Evolutionary conservation across 768 basidiomycete species (phyloP).

Genomic region (Suillus brevipes): DNA sequence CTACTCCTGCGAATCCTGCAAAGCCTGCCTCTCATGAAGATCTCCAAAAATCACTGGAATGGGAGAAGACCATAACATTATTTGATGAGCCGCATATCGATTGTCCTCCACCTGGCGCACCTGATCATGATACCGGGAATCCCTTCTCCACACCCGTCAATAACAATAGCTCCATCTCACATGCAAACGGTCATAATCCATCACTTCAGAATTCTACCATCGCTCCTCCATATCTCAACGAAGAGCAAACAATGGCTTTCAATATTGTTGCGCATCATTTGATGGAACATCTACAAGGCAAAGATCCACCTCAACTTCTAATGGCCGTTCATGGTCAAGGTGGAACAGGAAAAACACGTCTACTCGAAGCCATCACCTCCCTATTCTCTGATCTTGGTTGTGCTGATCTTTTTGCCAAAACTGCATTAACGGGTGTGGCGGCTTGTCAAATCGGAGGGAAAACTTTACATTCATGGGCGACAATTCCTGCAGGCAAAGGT

Average conservation of each 20-base stretch:
- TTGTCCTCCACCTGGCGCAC: too few species aligned
- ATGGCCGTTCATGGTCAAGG: conserved; percentile 44
- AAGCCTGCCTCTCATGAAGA: too few species aligned
- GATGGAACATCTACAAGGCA: background rate
- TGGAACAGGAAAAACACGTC: background rate
- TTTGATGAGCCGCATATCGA: too few species aligned
- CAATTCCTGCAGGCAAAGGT: background rate
- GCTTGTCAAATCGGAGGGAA: background rate
- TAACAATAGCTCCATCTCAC: too few species aligned
- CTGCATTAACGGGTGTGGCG: background rate
- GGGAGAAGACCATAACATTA: too few species aligned
- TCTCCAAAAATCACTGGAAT: too few species aligned
- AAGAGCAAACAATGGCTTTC: conserved; percentile 24
- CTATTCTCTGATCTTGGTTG: conserved; percentile 24
- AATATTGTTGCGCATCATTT: conserved; percentile 37
- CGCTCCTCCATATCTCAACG: too few species aligned
- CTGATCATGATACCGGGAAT: too few species aligned
- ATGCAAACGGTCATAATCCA: too few species aligned
- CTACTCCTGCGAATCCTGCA: too few species aligned
- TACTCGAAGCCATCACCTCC: conserved; percentile 38
- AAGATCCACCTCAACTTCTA: conserved; percentile 27
- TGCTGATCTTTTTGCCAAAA: background rate
- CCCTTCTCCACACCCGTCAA: too few species aligned
- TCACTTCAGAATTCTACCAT: too few species aligned
- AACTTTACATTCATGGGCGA: background rate